Evolutionary conservation across 2,329 filamentous ascomycete genomes (phyloP), one percentile per base, ranked within the genome.

Genomic region (Bisporella sp.): DNA sequence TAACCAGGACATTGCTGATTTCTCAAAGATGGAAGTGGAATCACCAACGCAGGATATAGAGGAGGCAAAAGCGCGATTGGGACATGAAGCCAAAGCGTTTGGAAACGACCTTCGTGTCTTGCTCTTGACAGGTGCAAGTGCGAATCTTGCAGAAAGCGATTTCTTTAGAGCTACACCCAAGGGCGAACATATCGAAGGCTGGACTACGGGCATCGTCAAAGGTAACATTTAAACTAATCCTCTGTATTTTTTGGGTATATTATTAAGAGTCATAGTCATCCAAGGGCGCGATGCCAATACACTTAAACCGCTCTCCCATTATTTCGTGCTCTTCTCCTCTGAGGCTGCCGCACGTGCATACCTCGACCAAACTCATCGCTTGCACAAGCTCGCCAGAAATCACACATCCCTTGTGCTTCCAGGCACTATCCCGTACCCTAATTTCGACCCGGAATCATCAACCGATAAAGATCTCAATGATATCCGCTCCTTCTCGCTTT

Each of bases 311-410:
- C 66, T 78, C 1, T 82, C 80, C 52, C 75, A 75, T 59, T 91
- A 90, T 69, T 83, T 79, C 66, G 69, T 92, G 49, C 72, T 87
- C 49, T 92, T 91, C 71, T 72, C 77, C 54, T 76, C 72, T 28
- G 62, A 70, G 13, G 68, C 72, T n/a, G 77, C 81, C 9, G 85
- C 86, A 0, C 64, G 70, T 6, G 72, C 77, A 40, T 91, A 87
- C 66, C 74, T 78, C 48, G 70, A 73, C 29, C 77, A 81, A 53
- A 73, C 76, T 0, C 61, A 66, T 6, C 69, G 75, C 5, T 67
- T 85, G 12, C 76, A 79, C 64, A 62, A 63, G 11, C 64, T 81
- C 4, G 68, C 70, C 35, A 21, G 21, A 21, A 21, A 21, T 21
- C 21, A 21, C 21, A 21, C 21, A 21, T 21, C 21, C 21, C 21